These are phyloP conservation scores for Noccaea caerulescens DNA, from an alignment of 345 rosid species.

Conservation along the genomic window DNA sequence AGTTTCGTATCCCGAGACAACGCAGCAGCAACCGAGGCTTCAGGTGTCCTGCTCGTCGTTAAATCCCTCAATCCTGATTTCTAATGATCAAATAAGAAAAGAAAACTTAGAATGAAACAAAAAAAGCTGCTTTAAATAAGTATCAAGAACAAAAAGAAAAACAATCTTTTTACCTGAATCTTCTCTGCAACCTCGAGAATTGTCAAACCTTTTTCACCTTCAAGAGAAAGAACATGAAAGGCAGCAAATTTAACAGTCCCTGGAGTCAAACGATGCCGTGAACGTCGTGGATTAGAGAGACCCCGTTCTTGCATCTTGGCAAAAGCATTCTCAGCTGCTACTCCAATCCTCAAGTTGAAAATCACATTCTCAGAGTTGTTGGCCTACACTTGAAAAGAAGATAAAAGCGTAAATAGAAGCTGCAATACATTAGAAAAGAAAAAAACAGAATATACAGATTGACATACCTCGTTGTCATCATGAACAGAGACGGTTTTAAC, in stretches of 20 bases:
- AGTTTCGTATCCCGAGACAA: slow-evolving; percentile 90
- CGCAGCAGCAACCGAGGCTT: slow-evolving; percentile 95
- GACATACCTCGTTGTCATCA: slow-evolving; percentile 68
- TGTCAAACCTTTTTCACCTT: slow-evolving; percentile 75
- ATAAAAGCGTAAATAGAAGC: slow-evolving; percentile 12
- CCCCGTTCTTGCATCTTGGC: slow-evolving; percentile 91
- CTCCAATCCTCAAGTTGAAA: slow-evolving; percentile 73
- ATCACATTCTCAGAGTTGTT: slow-evolving; percentile 71
- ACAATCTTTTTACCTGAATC: slow-evolving; percentile 66
- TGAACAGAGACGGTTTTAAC: slow-evolving; percentile 51
- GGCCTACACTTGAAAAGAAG: slow-evolving; percentile 49
- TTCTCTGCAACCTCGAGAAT: slow-evolving; percentile 90
- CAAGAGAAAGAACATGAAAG: slow-evolving; percentile 80
- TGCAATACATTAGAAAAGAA: slow-evolving; percentile 8
- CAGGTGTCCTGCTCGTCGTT: slow-evolving; percentile 92
- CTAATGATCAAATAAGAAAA: slow-evolving; percentile 44
- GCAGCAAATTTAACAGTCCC: slow-evolving; percentile 98
- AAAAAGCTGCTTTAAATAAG: background rate
- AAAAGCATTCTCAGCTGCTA: slow-evolving; percentile 81
- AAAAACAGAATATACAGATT: background rate
- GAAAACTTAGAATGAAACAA: background rate
- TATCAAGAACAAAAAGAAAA: background rate
- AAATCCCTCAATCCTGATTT: slow-evolving; percentile 93
- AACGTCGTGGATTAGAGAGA: slow-evolving; percentile 68
- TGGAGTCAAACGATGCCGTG: slow-evolving; percentile 91